Evolutionary conservation across 257 asterid genomes (phyloP).

Genomic region (Apocynum venetum): DNA sequence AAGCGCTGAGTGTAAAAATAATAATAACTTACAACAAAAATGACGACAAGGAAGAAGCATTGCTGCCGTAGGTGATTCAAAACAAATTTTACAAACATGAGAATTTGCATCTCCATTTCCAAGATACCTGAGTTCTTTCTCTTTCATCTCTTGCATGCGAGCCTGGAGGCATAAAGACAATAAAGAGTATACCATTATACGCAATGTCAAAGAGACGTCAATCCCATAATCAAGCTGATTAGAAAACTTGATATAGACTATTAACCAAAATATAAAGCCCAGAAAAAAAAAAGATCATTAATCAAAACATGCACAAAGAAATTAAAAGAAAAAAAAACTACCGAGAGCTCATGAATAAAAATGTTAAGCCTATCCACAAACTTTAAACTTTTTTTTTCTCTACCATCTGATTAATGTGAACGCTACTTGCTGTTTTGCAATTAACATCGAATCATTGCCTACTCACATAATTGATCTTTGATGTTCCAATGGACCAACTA

Average conservation of each 20-base stretch:
- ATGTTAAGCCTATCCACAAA: not conserved
- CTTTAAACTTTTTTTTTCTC: not conserved
- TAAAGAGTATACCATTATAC: not conserved
- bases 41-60: slow-evolving; percentile 99
- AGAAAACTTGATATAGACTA: not conserved
- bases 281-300: not conserved
- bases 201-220: not conserved
- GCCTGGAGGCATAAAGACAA: slow-evolving; percentile 45
- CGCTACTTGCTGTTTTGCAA: not conserved
- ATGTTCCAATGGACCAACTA: not conserved
- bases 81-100: slow-evolving; percentile 89
- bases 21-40: slow-evolving; percentile 72
- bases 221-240: not conserved
- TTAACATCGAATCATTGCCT: not conserved
- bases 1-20: not conserved
- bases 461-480: not conserved
- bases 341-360: not conserved
- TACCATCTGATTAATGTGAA: not conserved
- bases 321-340: not conserved
- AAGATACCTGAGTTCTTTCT: slow-evolving; percentile 60
- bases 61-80: slow-evolving; percentile 81
- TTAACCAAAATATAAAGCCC: not conserved
- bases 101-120: slow-evolving; percentile 79
- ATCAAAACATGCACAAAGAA: not conserved
- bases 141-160: slow-evolving; percentile 94